phyloP scores from a whole-genome alignment of 345 rosid genomes.

The Mallotus nudiflorus region DNA sequence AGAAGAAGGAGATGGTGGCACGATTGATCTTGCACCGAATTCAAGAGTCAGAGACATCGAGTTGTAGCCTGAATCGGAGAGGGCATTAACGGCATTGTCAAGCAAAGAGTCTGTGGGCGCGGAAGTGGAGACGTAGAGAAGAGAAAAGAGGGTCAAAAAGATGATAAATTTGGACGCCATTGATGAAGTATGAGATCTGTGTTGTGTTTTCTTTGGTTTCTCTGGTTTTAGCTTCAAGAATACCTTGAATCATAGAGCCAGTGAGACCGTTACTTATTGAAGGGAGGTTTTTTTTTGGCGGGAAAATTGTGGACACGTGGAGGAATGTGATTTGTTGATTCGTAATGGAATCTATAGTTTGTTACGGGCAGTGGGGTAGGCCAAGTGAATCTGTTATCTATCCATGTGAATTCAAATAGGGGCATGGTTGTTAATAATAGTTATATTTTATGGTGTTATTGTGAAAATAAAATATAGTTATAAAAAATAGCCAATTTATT shows the following conservation, averaged over 20 bases:
- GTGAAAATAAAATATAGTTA: too few relatives aligned
- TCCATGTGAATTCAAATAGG: too few relatives aligned
- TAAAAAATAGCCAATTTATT: too few relatives aligned
- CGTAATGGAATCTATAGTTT: neutral
- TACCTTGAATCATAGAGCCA: too few relatives aligned
- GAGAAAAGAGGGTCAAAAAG: conserved; percentile 10
- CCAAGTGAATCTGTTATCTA: too few relatives aligned
- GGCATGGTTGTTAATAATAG: too few relatives aligned
- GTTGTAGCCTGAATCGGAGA: conserved; percentile 25
- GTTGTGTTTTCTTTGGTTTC: neutral
- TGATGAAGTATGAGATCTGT: neutral
- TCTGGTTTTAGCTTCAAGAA: neutral
- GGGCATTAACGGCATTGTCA: conserved; percentile 22
- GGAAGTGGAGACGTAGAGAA: conserved; percentile 16
- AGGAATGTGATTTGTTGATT: neutral
- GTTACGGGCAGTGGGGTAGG: neutral
- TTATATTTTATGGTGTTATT: too few relatives aligned
- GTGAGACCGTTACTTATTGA: neutral
- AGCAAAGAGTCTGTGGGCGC: conserved; percentile 8
- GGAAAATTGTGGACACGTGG: neutral
- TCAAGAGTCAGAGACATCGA: conserved; percentile 41
- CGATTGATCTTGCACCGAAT: conserved; percentile 17
- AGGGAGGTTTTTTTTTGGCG: neutral
- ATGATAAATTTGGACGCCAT: conserved; percentile 30
- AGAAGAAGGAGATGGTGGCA: conserved; percentile 10